A percentile compares a stretch with the other conserved stretches of the same genome.
phyloP scores from a whole-genome alignment of 1,284 basidiomycete species.

The Cystobasidiaceae sp. region DNA sequence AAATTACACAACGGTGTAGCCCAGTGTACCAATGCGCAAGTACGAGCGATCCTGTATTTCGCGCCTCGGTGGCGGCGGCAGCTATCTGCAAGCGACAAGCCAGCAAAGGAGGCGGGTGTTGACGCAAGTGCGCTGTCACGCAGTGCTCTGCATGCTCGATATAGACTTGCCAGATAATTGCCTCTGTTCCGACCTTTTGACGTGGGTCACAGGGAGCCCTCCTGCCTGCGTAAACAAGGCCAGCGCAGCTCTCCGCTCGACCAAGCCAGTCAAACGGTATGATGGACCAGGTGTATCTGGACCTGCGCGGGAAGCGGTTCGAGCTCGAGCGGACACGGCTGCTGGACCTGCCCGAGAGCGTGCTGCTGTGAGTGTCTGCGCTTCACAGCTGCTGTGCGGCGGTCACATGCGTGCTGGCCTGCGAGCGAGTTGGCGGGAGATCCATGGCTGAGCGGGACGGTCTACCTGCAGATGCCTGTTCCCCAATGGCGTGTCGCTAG shows the following conservation, averaged over 20 bases:
- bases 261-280: no score
- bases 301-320: conserved; percentile 85
- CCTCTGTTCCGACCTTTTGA: no score
- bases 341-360: conserved; percentile 96
- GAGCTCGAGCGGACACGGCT: conserved; percentile 95
- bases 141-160: no score
- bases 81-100: not conserved
- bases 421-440: not conserved
- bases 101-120: no score
- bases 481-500: conserved; percentile 76
- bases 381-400: not conserved
- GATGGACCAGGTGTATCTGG: conserved; percentile 61
- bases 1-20: no score
- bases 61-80: not conserved
- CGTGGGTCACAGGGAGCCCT: no score
- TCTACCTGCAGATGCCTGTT: conserved; percentile 59
- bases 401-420: not conserved
- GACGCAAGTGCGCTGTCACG: no score
- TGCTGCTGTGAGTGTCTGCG: conserved; percentile 60
- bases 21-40: no score
- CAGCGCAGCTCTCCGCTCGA: no score
- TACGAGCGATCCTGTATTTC: not conserved
- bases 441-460: not conserved
- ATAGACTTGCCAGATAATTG: no score
- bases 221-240: no score